Percentiles rank a stretch among this genome's conserved stretches.
These are phyloP conservation scores for Torulaspora pretoriensis DNA, from an alignment of 1,139 yeast genomes.

Conservation along the genomic window DNA sequence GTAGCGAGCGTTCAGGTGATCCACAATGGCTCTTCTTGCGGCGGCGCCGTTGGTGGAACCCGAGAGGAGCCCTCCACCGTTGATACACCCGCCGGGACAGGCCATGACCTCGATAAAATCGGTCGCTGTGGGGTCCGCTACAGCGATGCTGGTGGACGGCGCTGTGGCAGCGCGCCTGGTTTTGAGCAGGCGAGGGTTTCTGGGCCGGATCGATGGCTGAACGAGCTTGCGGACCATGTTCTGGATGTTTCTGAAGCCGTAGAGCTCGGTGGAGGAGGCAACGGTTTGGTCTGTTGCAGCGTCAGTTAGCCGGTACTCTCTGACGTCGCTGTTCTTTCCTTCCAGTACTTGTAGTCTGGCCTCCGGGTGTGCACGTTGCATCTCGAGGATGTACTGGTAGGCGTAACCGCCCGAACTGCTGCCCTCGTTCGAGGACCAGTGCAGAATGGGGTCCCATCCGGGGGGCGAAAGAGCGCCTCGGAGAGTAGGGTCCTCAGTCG, in stretches of 20 bases:
- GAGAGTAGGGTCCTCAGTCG: conserved; percentile 21
- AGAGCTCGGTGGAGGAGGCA: conserved; percentile 72
- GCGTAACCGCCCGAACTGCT: conserved; percentile 91
- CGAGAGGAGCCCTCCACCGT: conserved; percentile 83
- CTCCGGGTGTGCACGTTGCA: conserved; percentile 32
- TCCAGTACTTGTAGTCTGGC: conserved; percentile 34
- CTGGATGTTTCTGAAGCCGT: conserved; percentile 92
- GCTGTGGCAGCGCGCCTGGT: not conserved
- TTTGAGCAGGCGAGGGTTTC: conserved; percentile 17
- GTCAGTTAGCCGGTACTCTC: conserved; percentile 56
- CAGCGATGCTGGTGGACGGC: conserved; percentile 1
- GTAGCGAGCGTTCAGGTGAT: conserved; percentile 17
- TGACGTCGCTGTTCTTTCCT: conserved; percentile 76
- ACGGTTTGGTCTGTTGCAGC: conserved; percentile 38
- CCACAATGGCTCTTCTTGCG: conserved; percentile 17
- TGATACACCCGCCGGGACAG: conserved; percentile 95
- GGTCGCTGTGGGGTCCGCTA: conserved; percentile 60
- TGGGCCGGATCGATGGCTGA: conserved; percentile 20
- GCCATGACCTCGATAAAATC: conserved; percentile 97
- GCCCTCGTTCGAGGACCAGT: conserved; percentile 72
- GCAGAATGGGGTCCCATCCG: conserved; percentile 38
- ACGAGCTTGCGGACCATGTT: conserved; percentile 82
- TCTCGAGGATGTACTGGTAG: conserved; percentile 48
- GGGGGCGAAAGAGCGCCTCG: conserved; percentile 23
- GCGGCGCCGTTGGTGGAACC: conserved; percentile 16